A percentile compares a stretch with the other conserved stretches of the same genome.
These are phyloP conservation scores for Pythium angustatum DNA, from an alignment of 352 stramenopile genomes.

Conservation along the genomic window DNA sequence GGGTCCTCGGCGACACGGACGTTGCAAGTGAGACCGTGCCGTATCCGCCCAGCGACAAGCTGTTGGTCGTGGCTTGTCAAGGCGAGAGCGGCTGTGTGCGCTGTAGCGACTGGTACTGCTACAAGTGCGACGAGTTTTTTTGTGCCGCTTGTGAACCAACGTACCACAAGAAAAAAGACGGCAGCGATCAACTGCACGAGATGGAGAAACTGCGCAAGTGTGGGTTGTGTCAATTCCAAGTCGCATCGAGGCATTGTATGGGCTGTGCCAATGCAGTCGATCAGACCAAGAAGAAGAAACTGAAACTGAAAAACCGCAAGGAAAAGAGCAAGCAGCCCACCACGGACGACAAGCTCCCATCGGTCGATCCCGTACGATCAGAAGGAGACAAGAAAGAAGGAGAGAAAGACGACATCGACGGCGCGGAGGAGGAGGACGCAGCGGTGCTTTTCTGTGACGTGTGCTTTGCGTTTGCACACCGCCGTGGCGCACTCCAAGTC, in stretches of 20 bases:
- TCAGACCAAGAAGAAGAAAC: constrained; percentile 20
- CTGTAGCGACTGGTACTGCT: constrained; percentile 64
- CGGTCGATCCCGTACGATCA: too few species aligned
- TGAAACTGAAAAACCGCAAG: too few species aligned
- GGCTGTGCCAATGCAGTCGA: constrained; percentile 32
- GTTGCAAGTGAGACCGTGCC: constrained; percentile 49
- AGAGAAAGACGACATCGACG: background rate
- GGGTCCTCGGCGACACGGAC: constrained; percentile 50
- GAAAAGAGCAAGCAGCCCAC: too few species aligned
- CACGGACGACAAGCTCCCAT: too few species aligned
- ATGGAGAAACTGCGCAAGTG: constrained; percentile 37
- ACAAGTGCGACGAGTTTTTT: constrained; percentile 60
- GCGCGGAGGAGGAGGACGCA: constrained; percentile 21
- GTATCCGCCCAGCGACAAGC: constrained; percentile 39
- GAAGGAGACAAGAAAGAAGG: background rate
- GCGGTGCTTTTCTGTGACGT: constrained; percentile 55
- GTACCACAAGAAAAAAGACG: constrained; percentile 40
- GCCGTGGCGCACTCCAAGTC: constrained; percentile 39
- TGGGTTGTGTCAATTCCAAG: constrained; percentile 63
- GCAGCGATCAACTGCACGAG: constrained; percentile 9
- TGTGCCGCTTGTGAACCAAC: constrained; percentile 41
- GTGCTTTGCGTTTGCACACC: constrained; percentile 62
- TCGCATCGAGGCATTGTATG: constrained; percentile 52
- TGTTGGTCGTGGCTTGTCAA: constrained; percentile 47
- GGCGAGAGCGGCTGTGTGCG: constrained; percentile 39